Evolutionary conservation across 148 eudicot genomes (phyloP).

Genomic region (Rheum nobile): DNA sequence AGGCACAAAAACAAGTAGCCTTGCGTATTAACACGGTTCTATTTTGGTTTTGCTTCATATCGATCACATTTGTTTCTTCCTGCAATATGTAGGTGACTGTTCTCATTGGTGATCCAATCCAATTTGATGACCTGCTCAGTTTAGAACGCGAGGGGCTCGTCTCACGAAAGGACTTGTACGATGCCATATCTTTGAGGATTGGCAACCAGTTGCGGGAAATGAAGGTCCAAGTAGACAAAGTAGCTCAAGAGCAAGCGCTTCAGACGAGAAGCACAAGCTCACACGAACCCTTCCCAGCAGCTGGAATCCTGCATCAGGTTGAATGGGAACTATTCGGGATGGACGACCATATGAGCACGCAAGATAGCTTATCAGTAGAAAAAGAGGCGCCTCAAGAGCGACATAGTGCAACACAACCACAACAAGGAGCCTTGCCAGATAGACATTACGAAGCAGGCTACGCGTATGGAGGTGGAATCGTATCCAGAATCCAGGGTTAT

Average conservation of each 20-base stretch:
- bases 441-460: conserved; percentile 14
- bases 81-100: conserved; percentile 59
- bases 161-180: conserved; percentile 49
- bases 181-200: conserved; percentile 64
- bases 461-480: conserved; percentile 27
- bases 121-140: conserved; percentile 54
- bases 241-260: conserved; percentile 45
- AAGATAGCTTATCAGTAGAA: conserved; percentile 16
- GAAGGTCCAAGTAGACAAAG: conserved; percentile 48
- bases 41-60: background rate
- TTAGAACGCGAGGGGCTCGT: conserved; percentile 22
- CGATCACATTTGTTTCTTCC: conserved; percentile 6
- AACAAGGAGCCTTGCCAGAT: conserved; percentile 15
- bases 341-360: conserved; percentile 20
- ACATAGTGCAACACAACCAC: conserved; percentile 5
- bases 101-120: conserved; percentile 80
- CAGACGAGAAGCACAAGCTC: conserved; percentile 14
- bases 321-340: conserved; percentile 72
- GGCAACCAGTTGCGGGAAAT: conserved; percentile 48
- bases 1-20: too few relatives aligned
- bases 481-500: conserved; percentile 43
- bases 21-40: too few relatives aligned
- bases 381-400: conserved; percentile 13
- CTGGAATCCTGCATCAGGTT: conserved; percentile 40
- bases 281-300: background rate